Evolutionary conservation across 805 yeast genomes (phyloP), one percentile per base, ranked within the genome.

Genomic region (Hanseniaspora occidentalis): DNA sequence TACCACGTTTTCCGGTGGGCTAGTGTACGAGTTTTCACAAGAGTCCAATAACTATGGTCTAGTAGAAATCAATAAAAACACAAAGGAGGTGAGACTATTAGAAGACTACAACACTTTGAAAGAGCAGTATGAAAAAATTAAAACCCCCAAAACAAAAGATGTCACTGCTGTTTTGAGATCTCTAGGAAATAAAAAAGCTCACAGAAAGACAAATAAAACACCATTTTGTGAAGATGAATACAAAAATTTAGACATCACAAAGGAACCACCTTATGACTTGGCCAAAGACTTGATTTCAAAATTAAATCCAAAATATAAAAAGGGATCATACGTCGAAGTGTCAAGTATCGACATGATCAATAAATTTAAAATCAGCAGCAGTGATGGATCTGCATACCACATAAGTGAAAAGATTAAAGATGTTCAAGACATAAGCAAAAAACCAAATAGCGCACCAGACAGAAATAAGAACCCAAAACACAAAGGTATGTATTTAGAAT

Each of bases 41-140:
- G 94, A 80, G 50, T 71, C 77, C 6, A 84, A 84, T 56, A 75
- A 79, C 47, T 84, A 84, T 57, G 95, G 95, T 1, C 60, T 84
- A 27, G 86, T 84, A 1, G 69, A 70, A 37, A 60, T 76, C 20
- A 64, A 60, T 43, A 56, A 60, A 16, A 50, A 56, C 22, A 27
- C 35, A 17, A 69, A 69, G 7, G 63, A 67, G 40, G 66, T 62
- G 1, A 49, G 64, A n/a, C 41, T 67, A 5, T 54, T 62, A 17
- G 50, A 56, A 1, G 88, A 79, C 49, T 79, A 64, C 49, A 58
- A 58, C 34, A 63, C 67, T 31, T 66, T 81, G 42, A 64, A 67
- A 47, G 47, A 55, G 1, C 57, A 53, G 27, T 73, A 71, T 47
- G 58, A 58, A 11, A 71, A 70, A 49, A 48, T 73, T 31, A 68